Evolutionary conservation across 768 basidiomycete genomes (phyloP).

Genomic region (Mycena galericulata): DNA sequence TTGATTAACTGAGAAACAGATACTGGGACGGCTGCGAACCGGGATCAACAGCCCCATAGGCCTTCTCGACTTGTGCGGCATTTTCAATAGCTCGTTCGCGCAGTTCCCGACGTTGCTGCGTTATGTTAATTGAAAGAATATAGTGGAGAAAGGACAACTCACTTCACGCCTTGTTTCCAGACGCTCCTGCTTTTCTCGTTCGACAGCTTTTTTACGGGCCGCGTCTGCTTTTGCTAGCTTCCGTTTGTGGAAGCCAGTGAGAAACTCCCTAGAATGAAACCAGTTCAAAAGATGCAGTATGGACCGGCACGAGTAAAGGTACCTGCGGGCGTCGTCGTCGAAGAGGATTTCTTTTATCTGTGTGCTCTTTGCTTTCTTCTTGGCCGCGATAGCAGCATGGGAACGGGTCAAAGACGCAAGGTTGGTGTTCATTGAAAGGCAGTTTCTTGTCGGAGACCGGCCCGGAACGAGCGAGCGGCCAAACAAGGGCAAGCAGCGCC

Average conservation of each 20-base stretch:
- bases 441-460: too few relatives aligned
- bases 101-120: conserved; percentile 81
- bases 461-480: too few relatives aligned
- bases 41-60: conserved; percentile 64
- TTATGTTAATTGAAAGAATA: conserved; percentile 24
- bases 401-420: conserved; percentile 70
- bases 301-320: conserved; percentile 30
- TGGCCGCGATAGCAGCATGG: conserved; percentile 72
- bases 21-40: conserved; percentile 49
- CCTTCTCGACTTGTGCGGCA: conserved; percentile 80
- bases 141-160: conserved; percentile 38
- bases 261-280: conserved; percentile 74
- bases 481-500: too few relatives aligned
- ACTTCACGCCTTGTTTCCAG: conserved; percentile 86
- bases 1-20: conserved; percentile 9
- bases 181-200: conserved; percentile 82
- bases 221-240: conserved; percentile 88
- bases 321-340: conserved; percentile 89
- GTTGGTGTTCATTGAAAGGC: conserved; percentile 47
- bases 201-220: conserved; percentile 76
- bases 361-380: conserved; percentile 70
- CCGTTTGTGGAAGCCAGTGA: conserved; percentile 95
- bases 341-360: conserved; percentile 88
- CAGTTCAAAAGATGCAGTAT: conserved; percentile 27
- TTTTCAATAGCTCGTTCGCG: conserved; percentile 84